Evolutionary conservation across 2,329 filamentous ascomycete species (phyloP).

Genomic region (Colletotrichum agaves): DNA sequence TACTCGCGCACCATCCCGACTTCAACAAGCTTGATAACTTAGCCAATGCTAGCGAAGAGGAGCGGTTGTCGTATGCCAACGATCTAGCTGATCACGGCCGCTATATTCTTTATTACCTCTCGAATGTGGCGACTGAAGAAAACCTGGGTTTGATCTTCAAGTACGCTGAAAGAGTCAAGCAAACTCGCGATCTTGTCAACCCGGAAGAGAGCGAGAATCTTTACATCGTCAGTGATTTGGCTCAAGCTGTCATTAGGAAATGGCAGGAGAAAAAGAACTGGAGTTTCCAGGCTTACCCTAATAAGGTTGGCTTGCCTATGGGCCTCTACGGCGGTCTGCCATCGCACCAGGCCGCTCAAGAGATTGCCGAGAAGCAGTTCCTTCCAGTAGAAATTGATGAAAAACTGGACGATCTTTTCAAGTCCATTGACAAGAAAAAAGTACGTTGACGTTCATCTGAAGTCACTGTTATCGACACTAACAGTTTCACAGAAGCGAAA

Average conservation of each 20-base stretch:
- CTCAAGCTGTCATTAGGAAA: constrained; percentile 82
- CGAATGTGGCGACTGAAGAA: constrained; percentile 82
- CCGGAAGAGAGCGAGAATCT: constrained; percentile 76
- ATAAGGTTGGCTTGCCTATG: constrained; percentile 82
- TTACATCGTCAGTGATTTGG: constrained; percentile 88
- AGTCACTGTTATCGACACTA: constrained; percentile 36
- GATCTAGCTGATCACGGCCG: constrained; percentile 84
- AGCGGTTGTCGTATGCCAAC: constrained; percentile 54
- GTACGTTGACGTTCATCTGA: constrained; percentile 48
- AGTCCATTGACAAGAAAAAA: constrained; percentile 78
- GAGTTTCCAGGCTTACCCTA: constrained; percentile 84
- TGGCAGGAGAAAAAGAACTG: constrained; percentile 90
- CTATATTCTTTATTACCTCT: constrained; percentile 92
- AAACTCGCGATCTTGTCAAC: constrained; percentile 82
- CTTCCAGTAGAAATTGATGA: constrained; percentile 82
- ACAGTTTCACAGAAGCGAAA: constrained; percentile 65
- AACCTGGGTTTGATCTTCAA: constrained; percentile 92
- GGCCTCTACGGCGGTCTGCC: constrained; percentile 81
- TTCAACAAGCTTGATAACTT: constrained; percentile 63
- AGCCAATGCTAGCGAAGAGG: constrained; percentile 40
- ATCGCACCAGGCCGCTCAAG: constrained; percentile 81
- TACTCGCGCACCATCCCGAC: constrained; percentile 94
- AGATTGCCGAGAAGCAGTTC: constrained; percentile 87
- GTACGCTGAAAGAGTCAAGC: constrained; percentile 92
- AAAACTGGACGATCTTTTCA: constrained; percentile 75